A percentile compares a stretch with the other conserved stretches of the same genome.
Conservation (phyloP, 1,139 yeast genomes). For the Candida tropicalis region DNA sequence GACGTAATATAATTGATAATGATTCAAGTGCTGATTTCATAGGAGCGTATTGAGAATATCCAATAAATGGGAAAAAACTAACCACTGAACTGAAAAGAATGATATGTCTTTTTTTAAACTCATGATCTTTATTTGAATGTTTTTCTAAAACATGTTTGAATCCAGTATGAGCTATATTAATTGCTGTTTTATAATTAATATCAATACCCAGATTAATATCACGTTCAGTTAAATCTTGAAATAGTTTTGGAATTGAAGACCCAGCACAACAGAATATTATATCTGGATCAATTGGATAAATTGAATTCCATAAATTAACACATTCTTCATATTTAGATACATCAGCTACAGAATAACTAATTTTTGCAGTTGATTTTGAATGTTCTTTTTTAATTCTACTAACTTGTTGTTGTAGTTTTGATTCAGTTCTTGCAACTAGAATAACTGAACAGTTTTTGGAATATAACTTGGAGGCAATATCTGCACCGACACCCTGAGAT, state of each 20-base stretch:
- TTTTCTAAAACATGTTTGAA: conserved; percentile 38
- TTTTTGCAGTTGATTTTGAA: conserved; percentile 25
- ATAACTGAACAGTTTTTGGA: conserved; percentile 63
- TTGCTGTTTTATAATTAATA: conserved; percentile 73
- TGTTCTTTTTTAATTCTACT: conserved; percentile 34
- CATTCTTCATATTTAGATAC: conserved; percentile 60
- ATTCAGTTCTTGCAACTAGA: conserved; percentile 73
- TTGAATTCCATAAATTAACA: conserved; percentile 34
- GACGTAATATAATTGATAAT: conserved; percentile 74
- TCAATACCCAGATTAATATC: conserved; percentile 65
- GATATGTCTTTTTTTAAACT: conserved; percentile 53
- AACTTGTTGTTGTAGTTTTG: conserved; percentile 55
- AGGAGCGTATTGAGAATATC: conserved; percentile 91
- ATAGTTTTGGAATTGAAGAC: conserved; percentile 76
- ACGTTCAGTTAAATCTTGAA: conserved; percentile 61
- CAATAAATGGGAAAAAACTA: conserved; percentile 85
- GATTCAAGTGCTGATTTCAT: conserved; percentile 80
- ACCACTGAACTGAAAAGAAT: conserved; percentile 80
- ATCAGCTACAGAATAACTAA: conserved; percentile 64
- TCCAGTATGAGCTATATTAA: conserved; percentile 68
- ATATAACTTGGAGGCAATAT: conserved; percentile 66
- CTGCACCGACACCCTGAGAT: conserved; percentile 91
- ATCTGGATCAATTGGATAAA: conserved; percentile 57
- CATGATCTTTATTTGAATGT: conserved; percentile 11
- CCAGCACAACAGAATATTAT: conserved; percentile 88